Base-by-base conservation (phyloP, 805 yeast species). In the Candida palmyrensis region DNA sequence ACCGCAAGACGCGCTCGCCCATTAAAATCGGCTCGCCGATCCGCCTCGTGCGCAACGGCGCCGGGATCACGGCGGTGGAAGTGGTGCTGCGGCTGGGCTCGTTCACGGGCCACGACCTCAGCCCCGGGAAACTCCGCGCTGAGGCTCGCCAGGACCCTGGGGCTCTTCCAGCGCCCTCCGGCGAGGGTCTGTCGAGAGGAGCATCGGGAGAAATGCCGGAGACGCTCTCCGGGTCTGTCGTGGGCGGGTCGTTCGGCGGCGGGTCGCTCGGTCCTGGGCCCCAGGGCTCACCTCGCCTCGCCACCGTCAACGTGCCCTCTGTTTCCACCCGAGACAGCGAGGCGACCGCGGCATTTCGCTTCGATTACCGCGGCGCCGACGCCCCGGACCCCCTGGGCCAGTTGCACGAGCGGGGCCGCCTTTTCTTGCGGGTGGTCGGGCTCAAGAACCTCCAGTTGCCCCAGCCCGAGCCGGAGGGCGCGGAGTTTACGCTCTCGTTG, bases 391-490 rank as follows among this genome's bases (percentile, higher is more conserved):
- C n/a, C n/a, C n/a, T n/a, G n/a, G n/a, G n/a, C n/a, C n/a, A n/a
- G n/a, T 21, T 21, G 11, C 9, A 11, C 11, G 75, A 73, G 37
- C 55, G 75, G 32, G 87, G 86, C 8, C 61, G 75, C 20, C 48
- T 79, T 6, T 79, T 78, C 51, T 46, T 79, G 25, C 55, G 72
- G 28, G 56, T 79, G 10, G 57, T 69, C 32, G 69, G 70, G 1
- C 51, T 77, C 28, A 59, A 60, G 35, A 66, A 64, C 19, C 44
- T 79, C 16, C 52, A 54, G n/a, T 49, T 79, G 25, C 73, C 79
- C 1, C 75, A 71, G 14, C 42, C 74, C 19, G 47, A 44, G 14
- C 51, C 54, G 6, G 71, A 70, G 30, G 56, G 70, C 13, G 79
- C 75, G 1, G 62, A 66, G 35, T 70, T 75, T 49, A 66, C 71